Base-by-base conservation (phyloP, 495 filamentous ascomycete genomes). In the Lophiostoma macrostomum region DNA sequence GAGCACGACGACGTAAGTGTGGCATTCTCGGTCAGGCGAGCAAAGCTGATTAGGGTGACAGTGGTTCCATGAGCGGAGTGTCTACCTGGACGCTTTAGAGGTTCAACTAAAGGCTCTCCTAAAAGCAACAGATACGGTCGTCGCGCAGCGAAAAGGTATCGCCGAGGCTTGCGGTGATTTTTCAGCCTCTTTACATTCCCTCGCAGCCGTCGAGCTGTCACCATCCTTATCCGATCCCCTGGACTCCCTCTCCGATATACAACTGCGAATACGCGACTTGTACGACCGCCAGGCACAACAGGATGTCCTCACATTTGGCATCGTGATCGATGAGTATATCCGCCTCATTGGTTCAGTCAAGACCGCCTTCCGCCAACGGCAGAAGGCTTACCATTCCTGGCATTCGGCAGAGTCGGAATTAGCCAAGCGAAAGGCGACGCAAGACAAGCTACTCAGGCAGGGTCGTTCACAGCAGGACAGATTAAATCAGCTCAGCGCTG, bases 281-380 rank as follows among this genome's bases (percentile, higher is more conserved):
- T 96, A 97, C 66, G 88, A 96, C 50, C 88, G 93, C 19, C 93
- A 98, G 71, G 93, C 93, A 5, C 90, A 95, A 72, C 93, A 98
- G 69, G 93, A 98, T 67, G 85, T 97, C 28, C 78, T 98, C 24
- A 98, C 93, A 0, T 77, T 98, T 16, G 94, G 94, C 16, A 97
- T 96, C 63, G 96, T 94, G 30, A 87, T 98, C 43, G 93, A 98
- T 57, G 93, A 98, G 71, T 98, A 98, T 71, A 91, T 98, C 64
- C 89, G 93, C 8, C 71, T 98, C 31, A 98, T 97, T 60, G 89
- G 87, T 25, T 89, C 84, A 58, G 84, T 96, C 57, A 97, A 97
- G 74, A 87, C 84, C 41, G 86, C 94, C 5, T 97, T 98, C 67
- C 72, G 75, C 22, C 90, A 96, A 64, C 85, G 93, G 34, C 93